A percentile compares a stretch with the other conserved stretches of the same genome.
Evolutionary conservation across 1,139 yeast genomes (phyloP).

Genomic region (Geotrichum fermentans): DNA sequence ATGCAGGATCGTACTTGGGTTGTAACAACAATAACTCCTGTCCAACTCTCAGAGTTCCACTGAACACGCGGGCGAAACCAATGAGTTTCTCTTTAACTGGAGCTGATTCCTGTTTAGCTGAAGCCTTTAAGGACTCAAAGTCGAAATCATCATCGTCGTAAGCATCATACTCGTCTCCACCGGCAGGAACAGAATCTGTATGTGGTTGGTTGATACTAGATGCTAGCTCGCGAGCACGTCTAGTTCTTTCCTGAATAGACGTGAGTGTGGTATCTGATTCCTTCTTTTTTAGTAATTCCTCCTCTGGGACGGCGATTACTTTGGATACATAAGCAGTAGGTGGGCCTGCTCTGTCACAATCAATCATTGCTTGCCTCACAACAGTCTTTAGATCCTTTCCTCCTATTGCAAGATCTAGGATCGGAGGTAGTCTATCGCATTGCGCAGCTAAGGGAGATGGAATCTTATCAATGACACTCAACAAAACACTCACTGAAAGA

Average conservation of each 20-base stretch:
- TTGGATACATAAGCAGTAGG: slow-evolving; percentile 85
- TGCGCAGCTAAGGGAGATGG: slow-evolving; percentile 85
- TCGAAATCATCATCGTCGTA: slow-evolving; percentile 24
- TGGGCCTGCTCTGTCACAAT: slow-evolving; percentile 61
- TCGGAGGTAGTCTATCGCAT: slow-evolving; percentile 58
- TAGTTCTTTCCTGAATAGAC: slow-evolving; percentile 54
- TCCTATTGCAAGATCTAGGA: slow-evolving; percentile 56
- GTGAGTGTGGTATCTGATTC: slow-evolving; percentile 45
- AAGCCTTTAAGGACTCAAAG: slow-evolving; percentile 32
- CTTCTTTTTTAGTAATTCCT: slow-evolving; percentile 41
- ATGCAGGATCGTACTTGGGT: slow-evolving; percentile 76
- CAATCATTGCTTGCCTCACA: slow-evolving; percentile 53
- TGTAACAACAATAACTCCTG: slow-evolving; percentile 72
- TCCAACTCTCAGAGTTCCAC: slow-evolving; percentile 75
- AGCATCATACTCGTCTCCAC: slow-evolving; percentile 23
- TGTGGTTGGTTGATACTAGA: slow-evolving; percentile 58
- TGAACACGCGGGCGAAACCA: slow-evolving; percentile 84
- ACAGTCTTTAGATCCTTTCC: slow-evolving; percentile 39
- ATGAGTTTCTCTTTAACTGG: slow-evolving; percentile 45
- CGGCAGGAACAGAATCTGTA: slow-evolving; percentile 33
- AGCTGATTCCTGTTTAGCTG: slow-evolving; percentile 36
- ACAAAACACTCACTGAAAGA: slow-evolving; percentile 73
- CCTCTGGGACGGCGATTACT: slow-evolving; percentile 75
- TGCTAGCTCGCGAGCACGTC: slow-evolving; percentile 55
- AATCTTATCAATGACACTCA: slow-evolving; percentile 76